Evolutionary conservation across 2,329 filamentous ascomycete genomes (phyloP).

Genomic region (Ophiostoma ips): DNA sequence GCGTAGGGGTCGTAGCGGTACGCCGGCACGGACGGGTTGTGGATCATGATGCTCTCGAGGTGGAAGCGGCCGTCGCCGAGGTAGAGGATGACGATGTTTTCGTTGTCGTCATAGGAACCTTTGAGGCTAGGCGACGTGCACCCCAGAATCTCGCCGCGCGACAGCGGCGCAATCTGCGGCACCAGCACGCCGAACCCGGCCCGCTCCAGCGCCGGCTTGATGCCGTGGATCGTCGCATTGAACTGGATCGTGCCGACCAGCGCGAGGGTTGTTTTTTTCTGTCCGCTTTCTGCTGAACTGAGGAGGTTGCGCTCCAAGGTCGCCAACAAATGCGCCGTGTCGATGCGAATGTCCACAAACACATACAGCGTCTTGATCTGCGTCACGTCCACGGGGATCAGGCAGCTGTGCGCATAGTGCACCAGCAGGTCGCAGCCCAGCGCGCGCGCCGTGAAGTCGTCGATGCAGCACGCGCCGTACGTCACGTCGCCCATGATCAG

Average conservation of each 20-base stretch:
- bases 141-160: constrained; percentile 92
- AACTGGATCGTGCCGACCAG: constrained; percentile 97
- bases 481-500: constrained; percentile 99
- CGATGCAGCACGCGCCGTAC: constrained; percentile 96
- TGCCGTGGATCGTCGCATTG: constrained; percentile 88
- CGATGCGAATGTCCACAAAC: constrained; percentile 95
- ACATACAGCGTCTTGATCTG: constrained; percentile 96
- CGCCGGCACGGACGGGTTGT: constrained; percentile 79
- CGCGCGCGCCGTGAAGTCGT: constrained; percentile 91
- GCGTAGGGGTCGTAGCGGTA: constrained; percentile 97
- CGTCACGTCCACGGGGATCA: constrained; percentile 92
- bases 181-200: constrained; percentile 78
- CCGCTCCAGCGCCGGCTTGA: constrained; percentile 61
- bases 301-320: constrained; percentile 77
- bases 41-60: constrained; percentile 97
- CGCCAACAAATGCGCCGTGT: constrained; percentile 72
- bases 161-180: constrained; percentile 83
- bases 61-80: constrained; percentile 90
- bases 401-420: constrained; percentile 92
- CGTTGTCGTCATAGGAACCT: constrained; percentile 27
- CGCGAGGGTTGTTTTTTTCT: constrained; percentile 82
- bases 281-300: constrained; percentile 67
- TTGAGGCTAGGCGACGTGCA: constrained; percentile 65
- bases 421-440: constrained; percentile 88
- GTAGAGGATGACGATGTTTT: constrained; percentile 69